These are phyloP conservation scores for Coniochaeta sp. DNA, from an alignment of 2,329 filamentous ascomycete species.

Conservation along the genomic window DNA sequence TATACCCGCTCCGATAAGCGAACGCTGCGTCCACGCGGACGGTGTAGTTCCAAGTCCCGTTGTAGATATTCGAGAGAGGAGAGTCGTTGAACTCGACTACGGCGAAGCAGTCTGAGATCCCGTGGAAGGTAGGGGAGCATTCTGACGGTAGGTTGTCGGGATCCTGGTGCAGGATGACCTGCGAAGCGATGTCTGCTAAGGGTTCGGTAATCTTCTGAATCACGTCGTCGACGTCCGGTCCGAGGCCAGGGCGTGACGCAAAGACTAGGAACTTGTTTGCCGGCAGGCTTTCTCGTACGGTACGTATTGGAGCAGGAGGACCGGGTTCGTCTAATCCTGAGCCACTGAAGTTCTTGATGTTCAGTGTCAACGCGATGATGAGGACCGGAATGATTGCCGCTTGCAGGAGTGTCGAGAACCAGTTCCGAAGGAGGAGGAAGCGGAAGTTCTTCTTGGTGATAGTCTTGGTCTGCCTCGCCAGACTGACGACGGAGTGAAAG, in stretches of 20 bases:
- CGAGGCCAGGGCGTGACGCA: background rate
- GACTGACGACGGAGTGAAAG: background rate
- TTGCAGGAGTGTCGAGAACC: slow-evolving; percentile 16
- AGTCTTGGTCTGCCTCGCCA: slow-evolving; percentile 11
- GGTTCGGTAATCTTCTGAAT: slow-evolving; percentile 13
- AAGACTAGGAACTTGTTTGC: slow-evolving; percentile 15
- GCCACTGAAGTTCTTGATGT: slow-evolving; percentile 18
- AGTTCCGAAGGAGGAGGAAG: slow-evolving; percentile 14
- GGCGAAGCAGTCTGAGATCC: slow-evolving; percentile 22
- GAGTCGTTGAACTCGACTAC: slow-evolving; percentile 21
- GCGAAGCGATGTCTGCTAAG: slow-evolving; percentile 8
- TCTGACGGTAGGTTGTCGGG: slow-evolving; percentile 10
- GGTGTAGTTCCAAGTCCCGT: slow-evolving; percentile 21
- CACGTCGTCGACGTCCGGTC: background rate
- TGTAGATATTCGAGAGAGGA: slow-evolving; percentile 14
- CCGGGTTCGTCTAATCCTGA: slow-evolving; percentile 10
- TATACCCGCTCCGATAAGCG: slow-evolving; percentile 22
- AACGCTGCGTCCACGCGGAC: slow-evolving; percentile 17
- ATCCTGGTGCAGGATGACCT: slow-evolving; percentile 12
- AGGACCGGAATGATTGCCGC: slow-evolving; percentile 19
- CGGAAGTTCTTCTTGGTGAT: slow-evolving; percentile 18
- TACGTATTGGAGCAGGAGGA: slow-evolving; percentile 12
- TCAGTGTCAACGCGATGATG: slow-evolving; percentile 21
- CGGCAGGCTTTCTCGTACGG: slow-evolving; percentile 12
- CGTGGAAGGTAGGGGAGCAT: slow-evolving; percentile 18